These are phyloP conservation scores for Mortierella sp. DNA, from an alignment of 371 early-diverging fungal genomes.

Conservation along the genomic window DNA sequence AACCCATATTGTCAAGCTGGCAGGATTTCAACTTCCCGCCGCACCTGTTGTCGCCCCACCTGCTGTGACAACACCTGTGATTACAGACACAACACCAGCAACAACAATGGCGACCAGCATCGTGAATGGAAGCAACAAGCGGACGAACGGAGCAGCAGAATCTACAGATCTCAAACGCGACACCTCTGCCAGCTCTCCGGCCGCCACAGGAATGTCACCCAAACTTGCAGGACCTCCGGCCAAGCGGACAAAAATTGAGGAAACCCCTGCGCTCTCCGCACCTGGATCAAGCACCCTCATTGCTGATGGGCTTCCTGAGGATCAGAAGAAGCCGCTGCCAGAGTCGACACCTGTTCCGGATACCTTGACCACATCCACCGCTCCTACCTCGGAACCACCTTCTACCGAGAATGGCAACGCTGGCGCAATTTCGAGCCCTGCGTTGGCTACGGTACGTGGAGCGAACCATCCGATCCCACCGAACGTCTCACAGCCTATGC, in stretches of 20 bases:
- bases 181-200: slow-evolving; percentile 44
- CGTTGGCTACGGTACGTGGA: slow-evolving; percentile 9
- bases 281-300: background rate
- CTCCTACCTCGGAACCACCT: slow-evolving; percentile 4
- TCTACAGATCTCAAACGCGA: slow-evolving; percentile 47
- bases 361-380: background rate
- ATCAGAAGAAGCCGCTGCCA: slow-evolving; percentile 7
- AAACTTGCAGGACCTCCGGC: slow-evolving; percentile 35
- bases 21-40: slow-evolving; percentile 70
- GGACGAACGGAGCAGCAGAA: slow-evolving; percentile 10
- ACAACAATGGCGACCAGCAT: background rate
- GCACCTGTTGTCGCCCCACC: slow-evolving; percentile 25
- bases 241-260: slow-evolving; percentile 45
- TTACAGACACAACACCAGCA: slow-evolving; percentile 9
- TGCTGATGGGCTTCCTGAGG: slow-evolving; percentile 6
- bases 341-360: slow-evolving; percentile 1
- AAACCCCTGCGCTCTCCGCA: slow-evolving; percentile 8
- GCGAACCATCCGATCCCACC: slow-evolving; percentile 3
- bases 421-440: slow-evolving; percentile 12
- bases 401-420: background rate
- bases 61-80: slow-evolving; percentile 11
- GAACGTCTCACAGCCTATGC: background rate
- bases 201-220: slow-evolving; percentile 46
- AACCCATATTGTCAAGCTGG: slow-evolving; percentile 65
- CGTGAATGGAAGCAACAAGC: slow-evolving; percentile 22